Percentiles rank a stretch among this genome's conserved stretches.
These are phyloP conservation scores for Rhinocladiella mackenziei DNA, from an alignment of 2,329 filamentous ascomycete species.

Conservation along the genomic window DNA sequence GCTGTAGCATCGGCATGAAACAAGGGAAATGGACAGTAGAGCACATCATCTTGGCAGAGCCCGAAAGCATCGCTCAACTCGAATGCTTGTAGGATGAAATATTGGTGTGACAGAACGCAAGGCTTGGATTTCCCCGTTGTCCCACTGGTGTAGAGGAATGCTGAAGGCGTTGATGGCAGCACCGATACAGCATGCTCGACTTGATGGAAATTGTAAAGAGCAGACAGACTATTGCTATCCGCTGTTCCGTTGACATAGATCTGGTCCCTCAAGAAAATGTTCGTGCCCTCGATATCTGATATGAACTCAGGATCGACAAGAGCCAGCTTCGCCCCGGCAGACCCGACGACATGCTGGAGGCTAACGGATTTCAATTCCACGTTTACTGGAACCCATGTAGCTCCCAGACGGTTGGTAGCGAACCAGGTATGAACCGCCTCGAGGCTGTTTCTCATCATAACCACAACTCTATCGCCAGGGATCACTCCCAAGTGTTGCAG, in stretches of 20 bases:
- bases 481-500: conserved; percentile 6
- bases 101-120: conserved; percentile 17
- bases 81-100: conserved; percentile 18
- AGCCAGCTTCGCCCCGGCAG: conserved; percentile 6
- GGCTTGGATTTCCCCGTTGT: conserved; percentile 27
- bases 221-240: background rate
- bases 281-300: conserved; percentile 1
- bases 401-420: conserved; percentile 16
- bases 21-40: conserved; percentile 17
- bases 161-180: conserved; percentile 6
- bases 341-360: conserved; percentile 10
- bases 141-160: conserved; percentile 17
- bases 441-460: conserved; percentile 18
- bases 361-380: conserved; percentile 17
- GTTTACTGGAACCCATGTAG: conserved; percentile 19
- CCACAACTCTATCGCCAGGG: conserved; percentile 10
- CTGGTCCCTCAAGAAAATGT: background rate
- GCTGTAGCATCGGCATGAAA: conserved; percentile 19
- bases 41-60: conserved; percentile 12
- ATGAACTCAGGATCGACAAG: conserved; percentile 14
- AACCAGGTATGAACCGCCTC: conserved; percentile 17
- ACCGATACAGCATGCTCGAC: conserved; percentile 4
- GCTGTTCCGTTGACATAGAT: conserved; percentile 1
- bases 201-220: background rate
- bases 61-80: conserved; percentile 13